Evolutionary conservation across 176 grass and related monocot genomes (phyloP).

Genomic region (Cocos nucifera): DNA sequence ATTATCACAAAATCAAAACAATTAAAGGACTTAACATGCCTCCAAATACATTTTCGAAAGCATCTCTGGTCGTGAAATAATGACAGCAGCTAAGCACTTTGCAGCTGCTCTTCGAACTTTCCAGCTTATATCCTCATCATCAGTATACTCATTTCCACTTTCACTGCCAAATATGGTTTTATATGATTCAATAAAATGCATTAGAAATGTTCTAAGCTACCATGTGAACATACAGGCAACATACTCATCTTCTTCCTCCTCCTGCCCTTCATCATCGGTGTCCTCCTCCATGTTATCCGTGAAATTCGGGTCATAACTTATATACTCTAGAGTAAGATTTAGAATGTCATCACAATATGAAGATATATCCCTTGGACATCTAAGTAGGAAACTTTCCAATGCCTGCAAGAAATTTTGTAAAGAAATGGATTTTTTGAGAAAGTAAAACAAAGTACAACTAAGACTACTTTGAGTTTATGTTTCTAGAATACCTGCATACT

Average conservation of each 20-base stretch:
- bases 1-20: no score
- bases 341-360: slow-evolving; percentile 70
- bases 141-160: slow-evolving; percentile 94
- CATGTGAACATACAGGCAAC: slow-evolving; percentile 19
- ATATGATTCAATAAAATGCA: slow-evolving; percentile 1
- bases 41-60: slow-evolving; percentile 76
- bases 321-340: slow-evolving; percentile 82
- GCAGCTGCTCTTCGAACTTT: slow-evolving; percentile 94
- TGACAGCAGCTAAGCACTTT: slow-evolving; percentile 91
- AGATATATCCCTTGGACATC: slow-evolving; percentile 93
- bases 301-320: slow-evolving; percentile 99
- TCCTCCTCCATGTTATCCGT: slow-evolving; percentile 98
- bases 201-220: slow-evolving; percentile 13
- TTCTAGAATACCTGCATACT: slow-evolving; percentile 67
- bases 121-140: slow-evolving; percentile 98
- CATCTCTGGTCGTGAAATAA: slow-evolving; percentile 85
- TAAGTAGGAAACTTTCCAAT: slow-evolving; percentile 91
- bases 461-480: background rate
- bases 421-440: background rate
- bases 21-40: slow-evolving; percentile 22
- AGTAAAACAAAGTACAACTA: background rate
- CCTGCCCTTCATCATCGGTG: slow-evolving; percentile 72
- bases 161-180: slow-evolving; percentile 46
- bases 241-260: slow-evolving; percentile 97
- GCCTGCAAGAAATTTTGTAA: slow-evolving; percentile 40